Evolutionary conservation across 495 filamentous ascomycete genomes (phyloP).

Genomic region (Aspergillus wentii): DNA sequence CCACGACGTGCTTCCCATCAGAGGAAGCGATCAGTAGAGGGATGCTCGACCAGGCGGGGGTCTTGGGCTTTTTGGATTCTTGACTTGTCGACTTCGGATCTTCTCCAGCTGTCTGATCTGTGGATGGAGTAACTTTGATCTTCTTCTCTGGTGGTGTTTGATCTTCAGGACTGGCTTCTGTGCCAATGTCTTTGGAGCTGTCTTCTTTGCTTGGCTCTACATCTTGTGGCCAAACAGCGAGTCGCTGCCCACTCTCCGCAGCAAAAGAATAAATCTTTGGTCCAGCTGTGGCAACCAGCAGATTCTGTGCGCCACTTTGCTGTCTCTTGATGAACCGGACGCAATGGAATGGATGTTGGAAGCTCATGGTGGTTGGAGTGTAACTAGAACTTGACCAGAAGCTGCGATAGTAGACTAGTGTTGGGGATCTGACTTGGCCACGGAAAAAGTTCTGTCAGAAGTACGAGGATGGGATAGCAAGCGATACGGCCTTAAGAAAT

Average conservation of each 20-base stretch:
- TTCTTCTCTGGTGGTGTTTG: slow-evolving; percentile 48
- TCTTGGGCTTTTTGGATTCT: slow-evolving; percentile 12
- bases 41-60: slow-evolving; percentile 43
- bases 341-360: slow-evolving; percentile 51
- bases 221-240: slow-evolving; percentile 47
- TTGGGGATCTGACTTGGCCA: no score
- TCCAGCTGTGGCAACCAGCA: slow-evolving; percentile 54
- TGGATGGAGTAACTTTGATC: slow-evolving; percentile 37
- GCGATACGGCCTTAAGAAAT: no score
- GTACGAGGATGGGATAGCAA: no score
- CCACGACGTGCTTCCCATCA: slow-evolving; percentile 63
- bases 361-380: no score
- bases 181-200: slow-evolving; percentile 7
- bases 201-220: slow-evolving; percentile 18
- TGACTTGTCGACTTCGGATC: slow-evolving; percentile 13
- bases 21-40: slow-evolving; percentile 52
- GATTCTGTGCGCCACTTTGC: slow-evolving; percentile 17
- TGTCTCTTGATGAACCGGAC: slow-evolving; percentile 38
- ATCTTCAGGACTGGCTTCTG: slow-evolving; percentile 19
- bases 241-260: slow-evolving; percentile 32
- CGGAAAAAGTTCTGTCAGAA: no score
- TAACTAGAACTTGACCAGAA: no score
- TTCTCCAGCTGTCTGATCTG: slow-evolving; percentile 18
- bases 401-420: slow-evolving; percentile 15
- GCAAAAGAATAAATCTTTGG: slow-evolving; percentile 49